Evolutionary conservation across 1,139 yeast species (phyloP).

Genomic region (Geotrichum fermentans): DNA sequence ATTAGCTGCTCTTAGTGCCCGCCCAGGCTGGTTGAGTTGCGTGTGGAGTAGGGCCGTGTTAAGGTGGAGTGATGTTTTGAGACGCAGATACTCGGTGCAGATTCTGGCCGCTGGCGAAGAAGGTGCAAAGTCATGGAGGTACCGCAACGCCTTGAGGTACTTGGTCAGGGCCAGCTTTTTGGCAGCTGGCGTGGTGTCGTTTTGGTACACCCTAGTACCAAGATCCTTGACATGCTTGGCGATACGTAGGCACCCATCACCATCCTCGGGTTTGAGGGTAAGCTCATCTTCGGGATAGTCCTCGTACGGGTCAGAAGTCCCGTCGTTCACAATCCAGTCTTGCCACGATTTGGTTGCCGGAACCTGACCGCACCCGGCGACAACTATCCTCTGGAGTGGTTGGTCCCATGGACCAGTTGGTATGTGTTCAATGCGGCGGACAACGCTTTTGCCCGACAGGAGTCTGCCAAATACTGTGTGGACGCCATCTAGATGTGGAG

Average conservation of each 20-base stretch:
- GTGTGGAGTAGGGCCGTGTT: constrained; percentile 72
- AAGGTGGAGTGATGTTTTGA: constrained; percentile 59
- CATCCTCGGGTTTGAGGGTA: no score
- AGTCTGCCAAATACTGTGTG: constrained; percentile 95
- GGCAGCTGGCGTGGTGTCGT: constrained; percentile 30
- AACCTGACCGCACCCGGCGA: constrained; percentile 67
- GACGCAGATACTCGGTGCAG: constrained; percentile 31
- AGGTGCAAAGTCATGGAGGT: constrained; percentile 69
- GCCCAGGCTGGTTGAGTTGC: constrained; percentile 53
- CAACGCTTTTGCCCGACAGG: constrained; percentile 72
- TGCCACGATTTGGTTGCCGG: constrained; percentile 34
- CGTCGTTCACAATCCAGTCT: constrained; percentile 46
- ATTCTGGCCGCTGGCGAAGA: constrained; percentile 27
- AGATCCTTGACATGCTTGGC: constrained; percentile 64
- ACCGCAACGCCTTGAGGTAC: constrained; percentile 65
- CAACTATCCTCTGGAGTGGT: constrained; percentile 60
- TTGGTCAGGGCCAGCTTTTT: constrained; percentile 55
- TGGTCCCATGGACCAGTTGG: constrained; percentile 59
- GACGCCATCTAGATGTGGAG: constrained; percentile 84
- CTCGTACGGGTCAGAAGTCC: constrained; percentile 78
- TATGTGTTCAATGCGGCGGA: constrained; percentile 68
- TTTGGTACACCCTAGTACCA: constrained; percentile 74
- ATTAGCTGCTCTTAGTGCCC: constrained; percentile 55
- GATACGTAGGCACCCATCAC: no score
- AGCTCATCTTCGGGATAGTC: constrained; percentile 70